Evolutionary conservation across 2,329 filamentous ascomycete species (phyloP), one percentile per base, ranked within the genome.

Genomic region (Exophiala sideris): DNA sequence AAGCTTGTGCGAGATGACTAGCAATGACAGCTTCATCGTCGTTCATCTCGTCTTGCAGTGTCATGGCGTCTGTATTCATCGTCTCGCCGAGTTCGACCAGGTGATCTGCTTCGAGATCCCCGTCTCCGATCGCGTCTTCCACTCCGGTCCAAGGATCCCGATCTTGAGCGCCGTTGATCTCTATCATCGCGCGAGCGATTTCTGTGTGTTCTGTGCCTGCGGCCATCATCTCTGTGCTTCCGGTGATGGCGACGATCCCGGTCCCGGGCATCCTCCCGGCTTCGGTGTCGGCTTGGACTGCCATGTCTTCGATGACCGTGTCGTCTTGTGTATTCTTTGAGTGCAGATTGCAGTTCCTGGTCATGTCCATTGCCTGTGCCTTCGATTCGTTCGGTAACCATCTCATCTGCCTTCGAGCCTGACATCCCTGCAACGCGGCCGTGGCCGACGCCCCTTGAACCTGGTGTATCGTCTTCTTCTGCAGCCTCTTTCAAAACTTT

Each of bases 401-500:
- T 63, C 54, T 55, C 24, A n/a, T 63, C 67, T 46, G 47, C 51
- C 36, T 40, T 39, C 10, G 41, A n/a, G 20, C 29, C 44, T 33
- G 53, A 20, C 11, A 54, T 32, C 52, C 56, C 52, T 54, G 57
- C 29, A 46, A 24, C 11, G 14, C 54, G 53, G 9, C 57, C 57
- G 54, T 68, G 71, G 9, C 70, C 70, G 51, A 71, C 57, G 9
- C 70, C 66, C 50, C 61, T 68, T 12, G 61, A 64, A 12, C 53
- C 58, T 50, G 67, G 54, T 12, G 62, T 56, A 7, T 64, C 64
- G 11, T 68, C 65, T 24, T 65, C 64, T 14, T 60, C 70, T 35
- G 68, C 67, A 20, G 68, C 62, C 60, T 73, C 67, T 52, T 66
- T 79, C 36, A 84, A 69, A 6, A 76, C 79, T 54, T 76, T 77